Evolutionary conservation across 2,329 filamentous ascomycete species (phyloP), one percentile per base, ranked within the genome.

Genomic region (Fusarium longipes): DNA sequence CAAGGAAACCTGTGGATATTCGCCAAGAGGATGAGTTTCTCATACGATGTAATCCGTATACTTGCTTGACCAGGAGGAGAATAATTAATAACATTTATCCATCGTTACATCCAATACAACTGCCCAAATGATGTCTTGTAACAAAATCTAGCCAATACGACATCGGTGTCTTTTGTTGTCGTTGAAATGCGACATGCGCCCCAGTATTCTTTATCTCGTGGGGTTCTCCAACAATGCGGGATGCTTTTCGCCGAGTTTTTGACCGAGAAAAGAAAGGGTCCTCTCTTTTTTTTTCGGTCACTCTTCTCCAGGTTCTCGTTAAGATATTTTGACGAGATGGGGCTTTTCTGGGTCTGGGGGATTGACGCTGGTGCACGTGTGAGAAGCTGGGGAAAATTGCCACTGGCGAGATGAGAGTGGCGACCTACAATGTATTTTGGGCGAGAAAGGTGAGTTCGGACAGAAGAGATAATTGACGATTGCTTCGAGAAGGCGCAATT

Each of bases 321-420:
- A 50, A 51, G 15, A 14, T 18, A 18, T 17, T 50, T 38, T 63
- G 42, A 33, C 49, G 59, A 63, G 42, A 63, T 35, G n/a, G n/a
- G n/a, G n/a, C n/a, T 14, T 22, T 44, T 18, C 15, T 58, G 56
- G 57, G 60, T 63, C 58, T 36, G 59, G 59, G 59, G 59, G 51
- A 48, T 22, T 36, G 35, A 25, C 40, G 12, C 32, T 35, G n/a
- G 20, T 22, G 22, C 36, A 60, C 20, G 36, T 43, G 29, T 27
- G 29, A 40, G 29, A 36, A 57, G 51, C 38, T 63, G 60, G 48
- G 59, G 59, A 62, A 62, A 62, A 14, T 48, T 24, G 48, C 59
- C 59, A 62, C 57, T 8, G 2, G 8, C 0, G 45, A 67, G 25
- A 14, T 38, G n/a, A 11, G 49, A 25, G 22, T 29, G n/a, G n/a